A percentile compares a stretch with the other conserved stretches of the same genome.
These are phyloP conservation scores for Durio zibethinus DNA, from an alignment of 345 rosid genomes.

Conservation along the genomic window DNA sequence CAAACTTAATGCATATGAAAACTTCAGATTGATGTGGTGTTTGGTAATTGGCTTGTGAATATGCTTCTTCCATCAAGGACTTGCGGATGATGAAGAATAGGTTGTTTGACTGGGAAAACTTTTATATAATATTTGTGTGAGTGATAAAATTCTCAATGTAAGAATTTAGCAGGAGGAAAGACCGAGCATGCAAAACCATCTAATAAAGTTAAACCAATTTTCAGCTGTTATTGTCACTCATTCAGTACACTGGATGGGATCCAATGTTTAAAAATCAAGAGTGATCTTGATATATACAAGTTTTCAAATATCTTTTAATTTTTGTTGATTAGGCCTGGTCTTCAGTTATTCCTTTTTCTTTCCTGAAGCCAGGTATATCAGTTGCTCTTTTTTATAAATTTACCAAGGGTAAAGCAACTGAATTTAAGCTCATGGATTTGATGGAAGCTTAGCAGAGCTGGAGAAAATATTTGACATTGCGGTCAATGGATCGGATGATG, in stretches of 20 bases:
- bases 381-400: conserved; percentile 66
- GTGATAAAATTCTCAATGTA: neutral
- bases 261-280: conserved; percentile 12
- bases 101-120: conserved; percentile 5
- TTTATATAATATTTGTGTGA: neutral
- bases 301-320: conserved; percentile 15
- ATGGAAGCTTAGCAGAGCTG: conserved; percentile 98
- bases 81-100: neutral
- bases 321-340: conserved; percentile 42
- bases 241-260: conserved; percentile 7
- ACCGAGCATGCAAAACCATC: neutral
- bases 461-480: conserved; percentile 90
- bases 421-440: conserved; percentile 86
- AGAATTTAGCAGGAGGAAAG: neutral
- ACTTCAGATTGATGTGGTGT: conserved; percentile 2
- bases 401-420: conserved; percentile 77
- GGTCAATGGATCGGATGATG: conserved; percentile 73
- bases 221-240: neutral
- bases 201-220: neutral
- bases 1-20: conserved; percentile 9
- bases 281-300: conserved; percentile 3
- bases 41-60: neutral
- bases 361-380: conserved; percentile 67
- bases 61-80: neutral
- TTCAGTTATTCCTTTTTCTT: conserved; percentile 57